Percentiles rank a stretch among this genome's conserved stretches.
Conservation (phyloP, 192 early-diverging fungal genomes). For the Chytriomyces sp. region DNA sequence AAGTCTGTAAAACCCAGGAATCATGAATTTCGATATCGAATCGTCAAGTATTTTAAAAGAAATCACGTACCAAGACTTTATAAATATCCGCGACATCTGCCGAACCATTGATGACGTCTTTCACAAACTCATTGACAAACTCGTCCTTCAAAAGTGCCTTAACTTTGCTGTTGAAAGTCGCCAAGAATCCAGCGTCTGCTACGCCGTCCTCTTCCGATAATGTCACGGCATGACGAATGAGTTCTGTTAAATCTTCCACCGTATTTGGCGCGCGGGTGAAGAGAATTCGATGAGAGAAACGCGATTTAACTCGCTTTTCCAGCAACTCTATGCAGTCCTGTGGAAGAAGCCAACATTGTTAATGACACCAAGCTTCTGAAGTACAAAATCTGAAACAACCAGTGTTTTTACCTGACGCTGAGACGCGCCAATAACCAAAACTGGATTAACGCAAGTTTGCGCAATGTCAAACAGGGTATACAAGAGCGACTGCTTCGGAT, state of each 20-base stretch:
- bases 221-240: slow-evolving; percentile 61
- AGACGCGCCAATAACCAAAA: slow-evolving; percentile 87
- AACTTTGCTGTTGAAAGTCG: slow-evolving; percentile 30
- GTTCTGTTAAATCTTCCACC: slow-evolving; percentile 62
- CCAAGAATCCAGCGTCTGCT: not conserved
- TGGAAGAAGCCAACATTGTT: not conserved
- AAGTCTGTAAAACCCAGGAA: slow-evolving; percentile 10
- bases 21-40: not conserved
- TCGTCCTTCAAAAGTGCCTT: slow-evolving; percentile 11
- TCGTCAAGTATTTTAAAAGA: slow-evolving; percentile 8
- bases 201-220: slow-evolving; percentile 28
- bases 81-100: slow-evolving; percentile 34
- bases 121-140: slow-evolving; percentile 7
- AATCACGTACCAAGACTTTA: slow-evolving; percentile 39
- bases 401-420: slow-evolving; percentile 51
- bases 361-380: not conserved
- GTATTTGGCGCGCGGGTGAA: slow-evolving; percentile 65
- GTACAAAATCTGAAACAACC: slow-evolving; percentile 1
- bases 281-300: slow-evolving; percentile 88
- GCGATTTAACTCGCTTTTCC: slow-evolving; percentile 93
- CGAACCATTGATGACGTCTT: slow-evolving; percentile 20
- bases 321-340: slow-evolving; percentile 81
- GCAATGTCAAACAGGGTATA: slow-evolving; percentile 94
- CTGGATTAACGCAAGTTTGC: slow-evolving; percentile 80
- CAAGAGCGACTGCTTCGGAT: slow-evolving; percentile 89